Percentiles rank a stretch among this genome's conserved stretches.
These are phyloP conservation scores for Erysimum cheiri DNA, from an alignment of 441 rosid genomes.

Conservation along the genomic window DNA sequence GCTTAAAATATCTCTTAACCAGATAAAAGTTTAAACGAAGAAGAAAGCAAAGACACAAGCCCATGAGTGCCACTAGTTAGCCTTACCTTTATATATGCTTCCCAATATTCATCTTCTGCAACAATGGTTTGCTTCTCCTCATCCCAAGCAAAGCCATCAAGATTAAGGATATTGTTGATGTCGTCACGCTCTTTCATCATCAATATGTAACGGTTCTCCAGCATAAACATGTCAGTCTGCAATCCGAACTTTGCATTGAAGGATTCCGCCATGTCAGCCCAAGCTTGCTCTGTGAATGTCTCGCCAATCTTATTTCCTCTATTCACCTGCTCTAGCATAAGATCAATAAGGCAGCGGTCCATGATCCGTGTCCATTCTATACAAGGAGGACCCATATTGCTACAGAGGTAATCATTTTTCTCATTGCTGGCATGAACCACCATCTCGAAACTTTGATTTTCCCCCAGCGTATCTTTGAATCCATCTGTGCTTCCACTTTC, in stretches of 20 bases:
- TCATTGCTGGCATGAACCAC: constrained; percentile 45
- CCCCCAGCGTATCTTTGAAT: constrained; percentile 17
- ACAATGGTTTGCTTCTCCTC: constrained; percentile 57
- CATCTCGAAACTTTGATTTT: constrained; percentile 24
- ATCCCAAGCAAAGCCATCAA: constrained; percentile 67
- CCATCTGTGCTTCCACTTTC: constrained; percentile 33
- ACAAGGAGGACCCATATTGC: constrained; percentile 43
- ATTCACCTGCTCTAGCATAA: constrained; percentile 60
- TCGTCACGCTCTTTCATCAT: constrained; percentile 75
- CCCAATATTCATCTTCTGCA: constrained; percentile 68
- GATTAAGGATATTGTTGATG: constrained; percentile 61
- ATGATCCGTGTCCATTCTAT: constrained; percentile 68
- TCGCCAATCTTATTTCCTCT: constrained; percentile 56
- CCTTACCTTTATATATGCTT: constrained; percentile 64
- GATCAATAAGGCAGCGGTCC: constrained; percentile 66
- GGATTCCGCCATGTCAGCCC: constrained; percentile 63
- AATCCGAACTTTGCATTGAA: constrained; percentile 64
- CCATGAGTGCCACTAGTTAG: neutral
- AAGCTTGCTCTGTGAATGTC: constrained; percentile 63
- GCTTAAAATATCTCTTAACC: neutral
- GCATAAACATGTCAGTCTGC: constrained; percentile 52
- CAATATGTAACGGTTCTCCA: constrained; percentile 60
- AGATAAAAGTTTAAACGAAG: neutral
- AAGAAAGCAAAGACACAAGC: neutral
- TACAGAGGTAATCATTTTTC: constrained; percentile 43